Evolutionary conservation across 139 green algal genomes (phyloP), one percentile per base, ranked within the genome.

Genomic region (Coelastrella sp.): DNA sequence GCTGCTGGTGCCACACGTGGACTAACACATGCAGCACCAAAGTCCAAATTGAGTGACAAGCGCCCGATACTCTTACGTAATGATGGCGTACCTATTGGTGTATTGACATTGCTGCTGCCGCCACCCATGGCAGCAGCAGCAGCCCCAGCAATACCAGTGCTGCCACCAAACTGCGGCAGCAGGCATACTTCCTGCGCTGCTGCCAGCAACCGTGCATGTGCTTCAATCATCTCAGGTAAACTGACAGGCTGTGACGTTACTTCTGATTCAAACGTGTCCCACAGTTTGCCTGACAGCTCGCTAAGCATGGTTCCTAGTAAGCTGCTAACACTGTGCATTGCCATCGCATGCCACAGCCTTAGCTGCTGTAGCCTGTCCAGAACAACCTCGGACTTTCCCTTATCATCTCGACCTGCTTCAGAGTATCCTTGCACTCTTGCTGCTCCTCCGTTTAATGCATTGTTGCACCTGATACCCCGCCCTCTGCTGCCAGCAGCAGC

Each of bases 121-220:
- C 13, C 17, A 50, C 48, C 17, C 2, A 4, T 32, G n/a, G n/a
- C n/a, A n/a, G n/a, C n/a, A n/a, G n/a, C n/a, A n/a, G n/a, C n/a
- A n/a, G n/a, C n/a, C n/a, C n/a, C n/a, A n/a, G n/a, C n/a, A n/a
- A n/a, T n/a, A 2, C 48, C 66, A 48, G 6, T 63, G 41, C 30
- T 80, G 45, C 72, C 35, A 30, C 66, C 17, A 27, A 1, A 11
- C 59, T 67, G 59, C 7, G 75, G 75, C 75, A 82, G 75, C 51
- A 82, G 21, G 53, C 75, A 82, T 17, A 82, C 75, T 53, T 82
- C 19, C 53, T 38, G 51, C 2, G 75, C 75, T 38, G 75, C 75
- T 40, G 53, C 75, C 53, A 82, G 75, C 53, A 82, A 38, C 8
- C 23, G 11, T 8, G 43, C 51, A 69, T 82, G 75, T 27, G 75